Conservation (phyloP, 129 eudicot species). For the Flaveria linearis region DNA sequence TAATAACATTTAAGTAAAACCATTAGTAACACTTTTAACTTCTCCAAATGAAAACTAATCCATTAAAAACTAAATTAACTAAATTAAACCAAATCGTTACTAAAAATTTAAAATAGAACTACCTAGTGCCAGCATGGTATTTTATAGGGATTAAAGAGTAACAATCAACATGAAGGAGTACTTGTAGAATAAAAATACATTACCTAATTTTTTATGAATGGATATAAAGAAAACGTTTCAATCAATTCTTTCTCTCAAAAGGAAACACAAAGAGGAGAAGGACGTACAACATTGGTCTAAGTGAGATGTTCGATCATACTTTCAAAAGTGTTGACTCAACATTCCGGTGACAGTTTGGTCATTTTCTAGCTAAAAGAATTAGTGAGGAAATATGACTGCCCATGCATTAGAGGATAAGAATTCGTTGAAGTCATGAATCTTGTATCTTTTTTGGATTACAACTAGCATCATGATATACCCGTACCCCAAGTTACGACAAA, state of each 20-base stretch:
- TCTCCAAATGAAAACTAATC: too few species aligned
- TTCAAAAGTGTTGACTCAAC: slow-evolving; percentile 26
- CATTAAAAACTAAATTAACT: neutral
- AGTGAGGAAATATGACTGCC: neutral
- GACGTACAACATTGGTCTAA: slow-evolving; percentile 25
- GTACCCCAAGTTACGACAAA: too few species aligned
- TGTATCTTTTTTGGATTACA: too few species aligned
- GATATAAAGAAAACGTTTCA: slow-evolving; percentile 36
- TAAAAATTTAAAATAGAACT: neutral
- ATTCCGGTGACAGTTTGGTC: slow-evolving; percentile 12
- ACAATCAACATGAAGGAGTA: slow-evolving; percentile 9
- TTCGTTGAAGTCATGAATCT: neutral
- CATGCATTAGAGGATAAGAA: slow-evolving; percentile 6
- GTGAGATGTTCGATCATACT: neutral
- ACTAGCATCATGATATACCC: too few species aligned
- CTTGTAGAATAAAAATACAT: slow-evolving; percentile 7
- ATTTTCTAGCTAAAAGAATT: neutral
- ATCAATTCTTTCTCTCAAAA: slow-evolving; percentile 16
- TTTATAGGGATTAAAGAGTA: slow-evolving; percentile 13
- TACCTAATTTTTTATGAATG: neutral
- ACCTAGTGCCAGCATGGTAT: neutral
- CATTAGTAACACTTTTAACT: too few species aligned
- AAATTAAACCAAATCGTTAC: neutral
- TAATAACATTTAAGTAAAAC: too few species aligned
- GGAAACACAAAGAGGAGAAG: neutral